phyloP scores from a whole-genome alignment of 495 filamentous ascomycete species.

The Aspergillus nidulans region DNA sequence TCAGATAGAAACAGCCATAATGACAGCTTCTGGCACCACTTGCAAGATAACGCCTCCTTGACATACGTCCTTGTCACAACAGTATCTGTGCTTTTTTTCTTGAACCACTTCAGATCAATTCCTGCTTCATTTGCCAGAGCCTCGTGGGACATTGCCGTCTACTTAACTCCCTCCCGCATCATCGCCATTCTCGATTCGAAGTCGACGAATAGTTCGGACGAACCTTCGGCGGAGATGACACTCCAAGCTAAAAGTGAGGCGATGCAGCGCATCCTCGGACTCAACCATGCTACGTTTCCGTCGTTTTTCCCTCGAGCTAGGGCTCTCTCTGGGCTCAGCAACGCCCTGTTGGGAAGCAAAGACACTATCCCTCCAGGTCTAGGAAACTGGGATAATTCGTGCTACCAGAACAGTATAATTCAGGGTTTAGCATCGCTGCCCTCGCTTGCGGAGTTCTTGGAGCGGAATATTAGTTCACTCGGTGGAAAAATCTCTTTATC shows the following conservation, averaged over 20 bases:
- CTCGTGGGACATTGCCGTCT: slow-evolving; percentile 61
- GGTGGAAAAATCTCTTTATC: slow-evolving; percentile 34
- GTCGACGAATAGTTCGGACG: slow-evolving; percentile 22
- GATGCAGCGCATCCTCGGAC: slow-evolving; percentile 61
- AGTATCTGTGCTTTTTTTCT: slow-evolving; percentile 23
- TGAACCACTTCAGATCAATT: slow-evolving; percentile 27
- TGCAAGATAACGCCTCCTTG: slow-evolving; percentile 27
- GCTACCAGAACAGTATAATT: slow-evolving; percentile 95
- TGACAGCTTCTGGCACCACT: slow-evolving; percentile 27
- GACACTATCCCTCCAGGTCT: slow-evolving; percentile 63
- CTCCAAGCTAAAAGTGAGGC: slow-evolving; percentile 57
- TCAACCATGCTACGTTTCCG: slow-evolving; percentile 53
- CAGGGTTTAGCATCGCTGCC: slow-evolving; percentile 77
- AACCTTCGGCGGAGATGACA: slow-evolving; percentile 21
- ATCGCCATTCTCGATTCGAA: slow-evolving; percentile 55
- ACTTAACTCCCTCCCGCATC: slow-evolving; percentile 54
- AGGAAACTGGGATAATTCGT: slow-evolving; percentile 90
- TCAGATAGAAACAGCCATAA: slow-evolving; percentile 26
- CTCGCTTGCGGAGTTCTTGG: slow-evolving; percentile 52
- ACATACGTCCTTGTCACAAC: slow-evolving; percentile 22
- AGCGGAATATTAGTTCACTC: slow-evolving; percentile 39
- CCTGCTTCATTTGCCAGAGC: slow-evolving; percentile 25
- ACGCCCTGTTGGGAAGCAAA: slow-evolving; percentile 33
- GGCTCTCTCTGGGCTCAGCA: slow-evolving; percentile 39
- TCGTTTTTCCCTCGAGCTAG: slow-evolving; percentile 44